Percentiles rank a stretch among this genome's conserved stretches.
phyloP scores from a whole-genome alignment of 2,329 filamentous ascomycete species.

The Beauveria caledonica region DNA sequence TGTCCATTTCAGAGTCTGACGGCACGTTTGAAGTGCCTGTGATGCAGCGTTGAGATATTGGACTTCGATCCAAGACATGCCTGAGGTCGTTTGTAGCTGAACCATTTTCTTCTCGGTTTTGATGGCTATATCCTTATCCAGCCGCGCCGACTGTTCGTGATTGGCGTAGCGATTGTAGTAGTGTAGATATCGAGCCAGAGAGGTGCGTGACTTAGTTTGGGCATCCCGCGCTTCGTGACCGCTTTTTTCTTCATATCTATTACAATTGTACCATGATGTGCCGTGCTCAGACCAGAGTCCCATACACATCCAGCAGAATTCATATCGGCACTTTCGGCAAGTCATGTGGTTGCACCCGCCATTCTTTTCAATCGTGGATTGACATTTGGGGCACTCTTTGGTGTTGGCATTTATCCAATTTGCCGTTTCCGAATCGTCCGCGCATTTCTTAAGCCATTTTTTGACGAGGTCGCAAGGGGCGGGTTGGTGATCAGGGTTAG shows the following conservation, averaged over 20 bases:
- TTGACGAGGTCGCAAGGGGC: conserved; percentile 87
- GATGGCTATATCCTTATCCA: conserved; percentile 90
- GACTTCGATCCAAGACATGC: conserved; percentile 98
- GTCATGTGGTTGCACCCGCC: conserved; percentile 98
- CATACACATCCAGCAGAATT: conserved; percentile 99
- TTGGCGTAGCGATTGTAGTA: conserved; percentile 99
- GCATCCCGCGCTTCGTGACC: conserved; percentile 84
- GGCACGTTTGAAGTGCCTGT: conserved; percentile 87
- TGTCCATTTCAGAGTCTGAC: conserved; percentile 99
- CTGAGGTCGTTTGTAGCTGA: conserved; percentile 83
- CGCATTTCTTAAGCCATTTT: conserved; percentile 96
- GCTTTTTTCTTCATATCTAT: conserved; percentile 92
- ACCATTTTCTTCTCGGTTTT: conserved; percentile 99
- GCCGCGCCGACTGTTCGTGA: conserved; percentile 92
- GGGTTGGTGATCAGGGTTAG: conserved; percentile 82
- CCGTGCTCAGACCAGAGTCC: conserved; percentile 97
- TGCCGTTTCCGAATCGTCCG: conserved; percentile 94
- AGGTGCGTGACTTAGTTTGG: conserved; percentile 83
- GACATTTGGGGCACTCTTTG: conserved; percentile 93
- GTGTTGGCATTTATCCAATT: conserved; percentile 99
- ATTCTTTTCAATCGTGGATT: conserved; percentile 98
- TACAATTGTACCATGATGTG: conserved; percentile 99
- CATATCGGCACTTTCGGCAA: conserved; percentile 88
- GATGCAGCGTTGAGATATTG: conserved; percentile 93
- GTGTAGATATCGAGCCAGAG: conserved; percentile 90